phyloP scores from a whole-genome alignment of 2,329 filamentous ascomycete species.

The Alternaria sp. region DNA sequence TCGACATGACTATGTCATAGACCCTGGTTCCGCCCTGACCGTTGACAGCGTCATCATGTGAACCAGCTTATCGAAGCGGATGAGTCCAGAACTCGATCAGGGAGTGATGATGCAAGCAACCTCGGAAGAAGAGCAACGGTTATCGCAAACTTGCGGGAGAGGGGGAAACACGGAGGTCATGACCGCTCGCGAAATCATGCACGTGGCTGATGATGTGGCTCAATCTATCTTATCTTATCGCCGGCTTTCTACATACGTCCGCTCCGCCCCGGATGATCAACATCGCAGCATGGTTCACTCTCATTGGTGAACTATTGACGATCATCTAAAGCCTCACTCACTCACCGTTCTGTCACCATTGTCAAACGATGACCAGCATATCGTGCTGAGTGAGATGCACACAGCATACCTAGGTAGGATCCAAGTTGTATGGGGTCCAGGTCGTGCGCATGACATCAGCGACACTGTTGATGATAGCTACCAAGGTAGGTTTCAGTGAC shows the following conservation, averaged over 20 bases:
- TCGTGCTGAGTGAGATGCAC: neutral
- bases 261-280: neutral
- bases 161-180: neutral
- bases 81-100: neutral
- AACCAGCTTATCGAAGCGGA: neutral
- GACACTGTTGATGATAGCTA: neutral
- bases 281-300: neutral
- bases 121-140: neutral
- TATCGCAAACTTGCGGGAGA: neutral
- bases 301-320: neutral
- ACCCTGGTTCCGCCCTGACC: neutral
- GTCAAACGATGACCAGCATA: neutral
- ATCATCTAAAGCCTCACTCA: neutral
- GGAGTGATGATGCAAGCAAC: neutral
- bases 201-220: neutral
- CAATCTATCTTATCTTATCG: neutral
- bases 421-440: neutral
- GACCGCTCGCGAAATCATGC: neutral
- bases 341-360: neutral
- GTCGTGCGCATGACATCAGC: neutral
- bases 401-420: neutral
- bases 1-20: constrained; percentile 1
- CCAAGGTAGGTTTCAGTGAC: neutral
- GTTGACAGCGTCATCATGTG: constrained; percentile 4
- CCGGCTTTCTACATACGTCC: neutral